Evolutionary conservation across 352 stramenopile genomes (phyloP).

Genomic region (Phytophthora multivora): DNA sequence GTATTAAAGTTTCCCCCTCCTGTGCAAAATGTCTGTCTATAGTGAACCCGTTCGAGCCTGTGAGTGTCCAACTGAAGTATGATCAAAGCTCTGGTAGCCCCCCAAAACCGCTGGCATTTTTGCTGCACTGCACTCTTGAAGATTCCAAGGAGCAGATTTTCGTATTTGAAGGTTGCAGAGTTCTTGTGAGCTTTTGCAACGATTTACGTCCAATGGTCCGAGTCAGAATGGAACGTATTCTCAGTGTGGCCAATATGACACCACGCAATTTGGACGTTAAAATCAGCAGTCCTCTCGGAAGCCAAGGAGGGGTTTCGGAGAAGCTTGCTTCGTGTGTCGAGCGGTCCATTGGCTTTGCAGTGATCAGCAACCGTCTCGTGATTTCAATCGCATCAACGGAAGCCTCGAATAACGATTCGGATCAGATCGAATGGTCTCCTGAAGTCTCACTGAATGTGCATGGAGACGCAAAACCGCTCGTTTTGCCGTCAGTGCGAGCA

Average conservation of each 20-base stretch:
- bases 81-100: neutral
- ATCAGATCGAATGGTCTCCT: slow-evolving; percentile 34
- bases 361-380: slow-evolving; percentile 25
- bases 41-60: slow-evolving; percentile 47
- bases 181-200: slow-evolving; percentile 23
- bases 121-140: slow-evolving; percentile 16
- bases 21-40: slow-evolving; percentile 31
- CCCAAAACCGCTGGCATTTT: slow-evolving; percentile 12
- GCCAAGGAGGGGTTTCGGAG: slow-evolving; percentile 12
- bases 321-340: slow-evolving; percentile 25
- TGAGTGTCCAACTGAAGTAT: slow-evolving; percentile 28
- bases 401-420: neutral
- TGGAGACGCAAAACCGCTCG: slow-evolving; percentile 38
- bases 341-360: slow-evolving; percentile 30
- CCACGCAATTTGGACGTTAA: slow-evolving; percentile 23
- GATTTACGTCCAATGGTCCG: slow-evolving; percentile 32
- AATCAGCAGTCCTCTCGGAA: slow-evolving; percentile 19
- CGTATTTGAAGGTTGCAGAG: slow-evolving; percentile 35
- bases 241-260: slow-evolving; percentile 43
- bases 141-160: slow-evolving; percentile 42
- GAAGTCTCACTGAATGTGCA: slow-evolving; percentile 34
- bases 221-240: slow-evolving; percentile 39
- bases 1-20: slow-evolving; percentile 25
- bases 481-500: slow-evolving; percentile 16
- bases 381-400: slow-evolving; percentile 30